Conservation (phyloP, 2,329 filamentous ascomycete genomes). For the Ophiocordyceps australis region DNA sequence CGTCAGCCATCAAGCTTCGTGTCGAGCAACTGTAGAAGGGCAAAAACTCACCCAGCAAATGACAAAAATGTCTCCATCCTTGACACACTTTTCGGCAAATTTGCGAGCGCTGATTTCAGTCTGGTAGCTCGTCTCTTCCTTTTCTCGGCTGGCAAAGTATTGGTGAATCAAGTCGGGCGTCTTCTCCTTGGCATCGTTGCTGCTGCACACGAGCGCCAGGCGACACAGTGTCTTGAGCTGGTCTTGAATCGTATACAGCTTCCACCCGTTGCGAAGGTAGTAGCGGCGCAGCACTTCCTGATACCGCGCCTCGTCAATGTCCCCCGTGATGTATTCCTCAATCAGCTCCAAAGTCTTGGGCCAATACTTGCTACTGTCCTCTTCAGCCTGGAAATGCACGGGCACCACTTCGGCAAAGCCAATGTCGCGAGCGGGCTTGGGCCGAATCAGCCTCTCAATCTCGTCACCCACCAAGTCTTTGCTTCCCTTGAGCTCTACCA, state of each 20-base stretch:
- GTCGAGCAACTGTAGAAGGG: background rate
- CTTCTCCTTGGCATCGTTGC: conserved; percentile 78
- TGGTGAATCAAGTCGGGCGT: conserved; percentile 78
- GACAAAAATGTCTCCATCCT: conserved; percentile 82
- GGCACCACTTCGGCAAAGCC: conserved; percentile 64
- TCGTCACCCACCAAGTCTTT: conserved; percentile 56
- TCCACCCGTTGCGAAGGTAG: conserved; percentile 83
- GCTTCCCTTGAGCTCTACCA: conserved; percentile 68
- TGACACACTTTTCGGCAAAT: conserved; percentile 80
- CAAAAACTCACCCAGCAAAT: conserved; percentile 64
- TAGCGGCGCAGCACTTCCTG: conserved; percentile 85
- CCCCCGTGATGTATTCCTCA: conserved; percentile 68
- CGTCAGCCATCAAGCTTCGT: conserved; percentile 11
- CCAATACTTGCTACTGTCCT: conserved; percentile 56
- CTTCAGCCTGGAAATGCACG: conserved; percentile 55
- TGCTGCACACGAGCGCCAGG: conserved; percentile 68
- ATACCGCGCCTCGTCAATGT: conserved; percentile 66
- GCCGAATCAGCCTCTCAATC: conserved; percentile 52
- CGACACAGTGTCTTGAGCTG: conserved; percentile 67
- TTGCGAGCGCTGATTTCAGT: conserved; percentile 82
- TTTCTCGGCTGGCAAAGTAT: conserved; percentile 66
- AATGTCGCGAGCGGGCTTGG: conserved; percentile 69
- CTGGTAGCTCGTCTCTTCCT: conserved; percentile 75
- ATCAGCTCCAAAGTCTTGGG: conserved; percentile 69
- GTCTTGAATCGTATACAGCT: conserved; percentile 83